Evolutionary conservation across 306 rosid species (phyloP).

Genomic region (Corylus americana): DNA sequence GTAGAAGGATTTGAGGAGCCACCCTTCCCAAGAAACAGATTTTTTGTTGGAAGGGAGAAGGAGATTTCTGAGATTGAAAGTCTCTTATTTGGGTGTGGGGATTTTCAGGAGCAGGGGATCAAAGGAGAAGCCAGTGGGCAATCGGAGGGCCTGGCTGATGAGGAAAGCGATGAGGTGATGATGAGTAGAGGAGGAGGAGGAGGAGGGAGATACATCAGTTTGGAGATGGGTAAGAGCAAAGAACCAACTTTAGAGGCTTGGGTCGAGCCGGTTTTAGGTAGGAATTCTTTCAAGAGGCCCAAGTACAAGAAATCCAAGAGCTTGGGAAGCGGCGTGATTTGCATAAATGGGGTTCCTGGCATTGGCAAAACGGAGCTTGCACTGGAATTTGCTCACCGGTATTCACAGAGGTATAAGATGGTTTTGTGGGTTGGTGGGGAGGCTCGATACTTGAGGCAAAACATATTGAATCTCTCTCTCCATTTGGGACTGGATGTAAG

Average conservation of each 20-base stretch:
- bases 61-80: slow-evolving; percentile 76
- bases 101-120: slow-evolving; percentile 27
- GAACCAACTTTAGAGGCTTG: slow-evolving; percentile 68
- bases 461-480: slow-evolving; percentile 67
- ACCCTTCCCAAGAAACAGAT: slow-evolving; percentile 62
- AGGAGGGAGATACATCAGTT: slow-evolving; percentile 62
- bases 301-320: slow-evolving; percentile 69
- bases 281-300: slow-evolving; percentile 52
- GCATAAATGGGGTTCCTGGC: slow-evolving; percentile 79
- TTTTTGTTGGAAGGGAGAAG: slow-evolving; percentile 76
- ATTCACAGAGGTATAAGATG: slow-evolving; percentile 74
- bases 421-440: slow-evolving; percentile 93
- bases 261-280: slow-evolving; percentile 65
- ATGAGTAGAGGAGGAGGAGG: slow-evolving; percentile 8
- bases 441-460: slow-evolving; percentile 73
- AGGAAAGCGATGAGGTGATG: slow-evolving; percentile 58
- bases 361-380: slow-evolving; percentile 87
- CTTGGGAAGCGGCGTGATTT: slow-evolving; percentile 58
- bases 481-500: slow-evolving; percentile 73
- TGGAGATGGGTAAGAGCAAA: slow-evolving; percentile 65
- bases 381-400: slow-evolving; percentile 71
- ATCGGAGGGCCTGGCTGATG: slow-evolving; percentile 85
- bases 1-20: slow-evolving; percentile 47
- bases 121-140: slow-evolving; percentile 66
- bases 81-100: slow-evolving; percentile 60